Evolutionary conservation across 495 filamentous ascomycete species (phyloP).

Genomic region (Podospora pseudocomata): DNA sequence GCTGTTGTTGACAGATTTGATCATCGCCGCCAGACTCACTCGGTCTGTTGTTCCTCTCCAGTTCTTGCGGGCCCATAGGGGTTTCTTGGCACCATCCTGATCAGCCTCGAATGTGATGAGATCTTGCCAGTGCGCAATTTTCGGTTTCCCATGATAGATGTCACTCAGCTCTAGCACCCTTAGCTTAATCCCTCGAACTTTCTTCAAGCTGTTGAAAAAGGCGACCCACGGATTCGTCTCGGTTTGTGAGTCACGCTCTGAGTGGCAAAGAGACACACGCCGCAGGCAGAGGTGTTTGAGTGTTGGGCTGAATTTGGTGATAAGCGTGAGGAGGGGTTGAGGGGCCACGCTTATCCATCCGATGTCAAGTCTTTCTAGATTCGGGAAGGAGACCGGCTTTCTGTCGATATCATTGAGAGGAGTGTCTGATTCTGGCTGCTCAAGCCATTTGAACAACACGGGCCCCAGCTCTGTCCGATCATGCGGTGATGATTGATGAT

Average conservation of each 20-base stretch:
- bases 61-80: neutral
- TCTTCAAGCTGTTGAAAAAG: slow-evolving; percentile 19
- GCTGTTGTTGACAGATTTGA: too few species aligned
- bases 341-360: slow-evolving; percentile 28
- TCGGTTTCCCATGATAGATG: neutral
- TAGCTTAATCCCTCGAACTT: slow-evolving; percentile 14
- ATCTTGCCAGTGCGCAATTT: neutral
- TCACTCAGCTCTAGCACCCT: slow-evolving; percentile 9
- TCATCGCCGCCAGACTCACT: neutral
- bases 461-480: neutral
- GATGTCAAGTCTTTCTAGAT: slow-evolving; percentile 38
- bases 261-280: slow-evolving; percentile 23
- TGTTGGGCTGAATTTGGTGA: slow-evolving; percentile 35
- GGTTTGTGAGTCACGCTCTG: neutral
- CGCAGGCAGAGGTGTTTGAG: slow-evolving; percentile 36
- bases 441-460: slow-evolving; percentile 10
- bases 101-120: neutral
- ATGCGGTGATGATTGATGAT: neutral
- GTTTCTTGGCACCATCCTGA: too few species aligned
- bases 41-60: neutral
- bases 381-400: slow-evolving; percentile 17
- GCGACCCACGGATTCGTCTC: slow-evolving; percentile 26
- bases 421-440: slow-evolving; percentile 1
- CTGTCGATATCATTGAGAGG: neutral
- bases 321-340: slow-evolving; percentile 26